phyloP scores from a whole-genome alignment of 2,329 filamentous ascomycete genomes.

The Cryphonectria naterciae region DNA sequence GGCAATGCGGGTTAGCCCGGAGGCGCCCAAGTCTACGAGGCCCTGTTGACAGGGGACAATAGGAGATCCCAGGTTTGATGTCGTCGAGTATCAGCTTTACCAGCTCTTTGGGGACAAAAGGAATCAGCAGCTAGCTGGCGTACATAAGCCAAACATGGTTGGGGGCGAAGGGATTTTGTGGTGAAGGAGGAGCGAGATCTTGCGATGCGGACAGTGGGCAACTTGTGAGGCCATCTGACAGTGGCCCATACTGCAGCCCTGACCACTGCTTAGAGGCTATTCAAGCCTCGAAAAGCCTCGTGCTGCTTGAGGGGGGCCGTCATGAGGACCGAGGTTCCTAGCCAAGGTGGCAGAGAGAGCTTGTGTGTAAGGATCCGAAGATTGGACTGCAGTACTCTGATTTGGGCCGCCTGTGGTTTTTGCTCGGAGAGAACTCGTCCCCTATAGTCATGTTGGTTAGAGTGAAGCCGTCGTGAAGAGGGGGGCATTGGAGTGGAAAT shows the following conservation, averaged over 20 bases:
- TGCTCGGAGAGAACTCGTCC: background rate
- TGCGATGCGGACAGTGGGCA: background rate
- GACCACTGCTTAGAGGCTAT: background rate
- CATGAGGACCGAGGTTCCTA: background rate
- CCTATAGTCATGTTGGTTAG: background rate
- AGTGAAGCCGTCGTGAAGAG: slow-evolving; percentile 1
- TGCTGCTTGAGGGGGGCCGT: background rate
- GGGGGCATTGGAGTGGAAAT: background rate
- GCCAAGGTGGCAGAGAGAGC: background rate
- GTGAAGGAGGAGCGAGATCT: background rate
- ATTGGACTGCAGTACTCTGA: background rate
- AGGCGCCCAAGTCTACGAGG: background rate
- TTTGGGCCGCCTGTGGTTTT: background rate
- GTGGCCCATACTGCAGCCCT: background rate
- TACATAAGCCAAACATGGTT: background rate
- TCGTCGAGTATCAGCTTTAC: background rate
- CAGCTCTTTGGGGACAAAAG: background rate
- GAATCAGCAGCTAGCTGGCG: background rate
- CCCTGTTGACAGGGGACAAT: background rate
- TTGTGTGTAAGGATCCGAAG: background rate
- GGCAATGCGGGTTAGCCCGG: background rate
- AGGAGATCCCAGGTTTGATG: background rate
- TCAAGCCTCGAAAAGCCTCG: background rate
- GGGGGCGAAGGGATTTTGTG: background rate
- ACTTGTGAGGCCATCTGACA: background rate